Percentiles rank a stretch among this genome's conserved stretches.
Conservation (phyloP, 2,329 filamentous ascomycete species). For the Macrophomina tecta region DNA sequence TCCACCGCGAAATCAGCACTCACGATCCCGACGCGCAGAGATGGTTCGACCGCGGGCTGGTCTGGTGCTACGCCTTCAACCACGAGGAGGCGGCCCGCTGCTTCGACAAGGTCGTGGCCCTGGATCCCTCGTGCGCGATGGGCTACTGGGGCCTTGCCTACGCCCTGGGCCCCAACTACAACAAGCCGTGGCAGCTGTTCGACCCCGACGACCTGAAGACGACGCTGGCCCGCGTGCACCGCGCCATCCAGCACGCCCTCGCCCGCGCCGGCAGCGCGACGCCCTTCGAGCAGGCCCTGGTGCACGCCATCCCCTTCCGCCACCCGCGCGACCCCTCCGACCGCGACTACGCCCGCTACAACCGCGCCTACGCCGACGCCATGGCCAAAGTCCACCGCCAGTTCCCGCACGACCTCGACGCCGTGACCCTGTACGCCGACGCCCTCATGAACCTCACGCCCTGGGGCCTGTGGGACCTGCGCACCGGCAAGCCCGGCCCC, state of each 20-base stretch:
- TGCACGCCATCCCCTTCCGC: slow-evolving; percentile 66
- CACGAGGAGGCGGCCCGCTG: slow-evolving; percentile 72
- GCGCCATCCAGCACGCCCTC: slow-evolving; percentile 55
- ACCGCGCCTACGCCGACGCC: slow-evolving; percentile 65
- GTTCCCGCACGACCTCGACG: slow-evolving; percentile 65
- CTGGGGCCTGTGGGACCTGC: slow-evolving; percentile 69
- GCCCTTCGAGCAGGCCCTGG: slow-evolving; percentile 66
- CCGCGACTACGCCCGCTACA: slow-evolving; percentile 61
- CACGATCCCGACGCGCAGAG: slow-evolving; percentile 58
- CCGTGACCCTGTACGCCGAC: slow-evolving; percentile 69
- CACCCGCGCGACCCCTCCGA: slow-evolving; percentile 59
- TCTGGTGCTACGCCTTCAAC: slow-evolving; percentile 79
- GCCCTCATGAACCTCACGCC: slow-evolving; percentile 70
- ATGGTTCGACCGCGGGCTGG: slow-evolving; percentile 76
- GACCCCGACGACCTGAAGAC: slow-evolving; percentile 64
- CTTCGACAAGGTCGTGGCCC: slow-evolving; percentile 64
- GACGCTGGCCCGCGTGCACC: slow-evolving; percentile 57
- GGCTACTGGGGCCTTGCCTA: slow-evolving; percentile 76
- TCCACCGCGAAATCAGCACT: slow-evolving; percentile 63
- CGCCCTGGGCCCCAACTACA: slow-evolving; percentile 76
- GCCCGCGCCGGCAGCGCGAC: slow-evolving; percentile 45
- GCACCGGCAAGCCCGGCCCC: slow-evolving; percentile 61
- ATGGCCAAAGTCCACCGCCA: slow-evolving; percentile 62
- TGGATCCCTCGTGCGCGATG: slow-evolving; percentile 64
- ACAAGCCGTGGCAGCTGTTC: slow-evolving; percentile 79